phyloP scores from a whole-genome alignment of 192 early-diverging fungal genomes.

The Coemansia biformis region DNA sequence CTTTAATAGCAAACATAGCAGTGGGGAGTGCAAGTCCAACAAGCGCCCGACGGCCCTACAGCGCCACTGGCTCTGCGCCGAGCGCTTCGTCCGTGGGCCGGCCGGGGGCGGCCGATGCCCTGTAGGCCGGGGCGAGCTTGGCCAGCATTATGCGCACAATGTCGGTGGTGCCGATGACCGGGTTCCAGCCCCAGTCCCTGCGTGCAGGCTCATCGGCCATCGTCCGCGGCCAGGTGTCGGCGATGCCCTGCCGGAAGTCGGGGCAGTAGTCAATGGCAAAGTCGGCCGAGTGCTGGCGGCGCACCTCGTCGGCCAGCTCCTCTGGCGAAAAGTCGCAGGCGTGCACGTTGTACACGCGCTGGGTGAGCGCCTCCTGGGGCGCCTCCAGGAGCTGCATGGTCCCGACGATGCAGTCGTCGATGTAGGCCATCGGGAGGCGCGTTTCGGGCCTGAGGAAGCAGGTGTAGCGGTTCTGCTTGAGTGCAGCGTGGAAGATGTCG shows the following conservation, averaged over 20 bases:
- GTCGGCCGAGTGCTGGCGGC: slow-evolving; percentile 40
- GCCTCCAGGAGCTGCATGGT: slow-evolving; percentile 58
- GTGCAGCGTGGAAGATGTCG: slow-evolving; percentile 63
- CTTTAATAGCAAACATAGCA: no score
- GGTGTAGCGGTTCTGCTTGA: slow-evolving; percentile 54
- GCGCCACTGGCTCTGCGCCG: background rate
- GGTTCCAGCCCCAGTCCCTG: slow-evolving; percentile 64
- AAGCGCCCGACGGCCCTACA: background rate
- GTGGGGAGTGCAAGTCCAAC: no score
- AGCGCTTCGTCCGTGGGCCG: no score
- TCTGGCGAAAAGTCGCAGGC: slow-evolving; percentile 58
- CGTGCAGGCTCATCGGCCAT: slow-evolving; percentile 59
- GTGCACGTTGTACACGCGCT: slow-evolving; percentile 60
- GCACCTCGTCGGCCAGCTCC: slow-evolving; percentile 54
- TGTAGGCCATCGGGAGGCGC: slow-evolving; percentile 62
- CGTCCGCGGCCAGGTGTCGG: slow-evolving; percentile 59
- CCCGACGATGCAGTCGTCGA: slow-evolving; percentile 61
- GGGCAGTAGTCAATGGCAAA: slow-evolving; percentile 57
- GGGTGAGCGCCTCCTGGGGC: slow-evolving; percentile 49
- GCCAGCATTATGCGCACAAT: slow-evolving; percentile 59
- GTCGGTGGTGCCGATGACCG: slow-evolving; percentile 52
- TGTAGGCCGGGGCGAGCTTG: slow-evolving; percentile 52
- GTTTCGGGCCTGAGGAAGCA: slow-evolving; percentile 58
- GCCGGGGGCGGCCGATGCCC: background rate
- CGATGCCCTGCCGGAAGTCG: slow-evolving; percentile 62